A percentile compares a stretch with the other conserved stretches of the same genome.
These are phyloP conservation scores for Hawksworthiomyces lignivorus DNA, from an alignment of 2,329 filamentous ascomycete species.

Conservation along the genomic window DNA sequence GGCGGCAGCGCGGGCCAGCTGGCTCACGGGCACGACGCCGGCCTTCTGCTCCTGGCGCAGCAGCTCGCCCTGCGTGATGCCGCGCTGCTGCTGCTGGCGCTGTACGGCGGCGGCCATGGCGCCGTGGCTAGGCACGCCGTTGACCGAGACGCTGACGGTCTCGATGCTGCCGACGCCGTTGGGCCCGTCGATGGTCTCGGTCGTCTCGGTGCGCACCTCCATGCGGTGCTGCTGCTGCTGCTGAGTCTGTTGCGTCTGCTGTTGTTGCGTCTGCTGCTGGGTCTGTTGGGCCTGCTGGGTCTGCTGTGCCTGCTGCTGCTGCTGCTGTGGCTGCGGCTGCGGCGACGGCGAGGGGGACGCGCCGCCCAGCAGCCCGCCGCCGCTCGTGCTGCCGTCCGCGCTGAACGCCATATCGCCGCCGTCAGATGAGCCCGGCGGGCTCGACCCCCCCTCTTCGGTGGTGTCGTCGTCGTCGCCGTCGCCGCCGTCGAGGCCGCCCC, in stretches of 20 bases:
- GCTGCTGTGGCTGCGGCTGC: not conserved
- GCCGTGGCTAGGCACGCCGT: slow-evolving; percentile 50
- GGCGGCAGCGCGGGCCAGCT: slow-evolving; percentile 40
- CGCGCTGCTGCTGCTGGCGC: slow-evolving; percentile 29
- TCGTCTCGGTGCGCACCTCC: slow-evolving; percentile 63
- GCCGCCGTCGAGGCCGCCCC: slow-evolving; percentile 8
- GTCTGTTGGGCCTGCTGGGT: slow-evolving; percentile 4
- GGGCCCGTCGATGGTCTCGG: slow-evolving; percentile 72
- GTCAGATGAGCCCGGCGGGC: slow-evolving; percentile 12
- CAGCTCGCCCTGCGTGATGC: slow-evolving; percentile 75
- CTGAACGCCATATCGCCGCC: slow-evolving; percentile 11
- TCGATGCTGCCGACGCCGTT: slow-evolving; percentile 74
- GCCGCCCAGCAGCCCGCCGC: slow-evolving; percentile 8
- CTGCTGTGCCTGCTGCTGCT: slow-evolving; percentile 11
- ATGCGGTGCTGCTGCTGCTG: slow-evolving; percentile 22
- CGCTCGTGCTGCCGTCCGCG: slow-evolving; percentile 11
- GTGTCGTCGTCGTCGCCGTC: slow-evolving; percentile 14
- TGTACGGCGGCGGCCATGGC: slow-evolving; percentile 8
- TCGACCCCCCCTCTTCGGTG: slow-evolving; percentile 12
- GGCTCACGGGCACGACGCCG: slow-evolving; percentile 64
- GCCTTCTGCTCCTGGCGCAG: slow-evolving; percentile 80
- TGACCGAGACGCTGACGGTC: slow-evolving; percentile 70
- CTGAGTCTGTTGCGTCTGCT: slow-evolving; percentile 14
- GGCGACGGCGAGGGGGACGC: not conserved
- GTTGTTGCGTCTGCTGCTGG: slow-evolving; percentile 9